Evolutionary conservation across 1,139 yeast species (phyloP).

Genomic region (Kodamaea fungicola): DNA sequence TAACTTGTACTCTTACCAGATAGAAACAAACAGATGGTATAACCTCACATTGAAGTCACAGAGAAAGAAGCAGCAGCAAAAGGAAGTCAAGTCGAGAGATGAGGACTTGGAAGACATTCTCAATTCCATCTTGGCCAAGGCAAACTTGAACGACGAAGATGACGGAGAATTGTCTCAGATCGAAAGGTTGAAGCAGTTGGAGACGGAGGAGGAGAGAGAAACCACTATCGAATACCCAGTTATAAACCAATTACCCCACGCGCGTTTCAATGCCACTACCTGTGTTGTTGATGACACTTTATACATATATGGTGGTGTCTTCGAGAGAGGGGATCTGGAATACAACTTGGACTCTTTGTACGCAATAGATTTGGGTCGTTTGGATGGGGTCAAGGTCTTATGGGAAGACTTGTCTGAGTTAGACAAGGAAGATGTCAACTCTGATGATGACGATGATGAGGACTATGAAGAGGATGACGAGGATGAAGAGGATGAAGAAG

Average conservation of each 20-base stretch:
- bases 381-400: conserved; percentile 82
- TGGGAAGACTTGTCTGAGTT: conserved; percentile 83
- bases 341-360: conserved; percentile 82
- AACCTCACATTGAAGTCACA: conserved; percentile 64
- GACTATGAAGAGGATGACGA: conserved; percentile 65
- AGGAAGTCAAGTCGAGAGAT: conserved; percentile 56
- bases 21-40: conserved; percentile 89
- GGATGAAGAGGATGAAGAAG: conserved; percentile 51
- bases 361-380: conserved; percentile 76
- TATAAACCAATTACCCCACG: conserved; percentile 70
- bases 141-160: conserved; percentile 61
- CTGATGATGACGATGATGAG: conserved; percentile 60
- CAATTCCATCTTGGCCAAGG: conserved; percentile 69
- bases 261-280: conserved; percentile 82
- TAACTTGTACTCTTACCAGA: conserved; percentile 75
- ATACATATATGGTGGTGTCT: conserved; percentile 89
- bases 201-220: conserved; percentile 35
- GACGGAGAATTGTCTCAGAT: conserved; percentile 42
- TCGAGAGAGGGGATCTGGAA: conserved; percentile 86
- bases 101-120: conserved; percentile 81
- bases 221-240: conserved; percentile 48
- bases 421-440: conserved; percentile 54
- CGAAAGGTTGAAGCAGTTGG: conserved; percentile 36
- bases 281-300: conserved; percentile 83
- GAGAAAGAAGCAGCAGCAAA: conserved; percentile 47